Evolutionary conservation across 2,329 filamentous ascomycete genomes (phyloP), one percentile per base, ranked within the genome.

Genomic region (Nemania bipapillata): DNA sequence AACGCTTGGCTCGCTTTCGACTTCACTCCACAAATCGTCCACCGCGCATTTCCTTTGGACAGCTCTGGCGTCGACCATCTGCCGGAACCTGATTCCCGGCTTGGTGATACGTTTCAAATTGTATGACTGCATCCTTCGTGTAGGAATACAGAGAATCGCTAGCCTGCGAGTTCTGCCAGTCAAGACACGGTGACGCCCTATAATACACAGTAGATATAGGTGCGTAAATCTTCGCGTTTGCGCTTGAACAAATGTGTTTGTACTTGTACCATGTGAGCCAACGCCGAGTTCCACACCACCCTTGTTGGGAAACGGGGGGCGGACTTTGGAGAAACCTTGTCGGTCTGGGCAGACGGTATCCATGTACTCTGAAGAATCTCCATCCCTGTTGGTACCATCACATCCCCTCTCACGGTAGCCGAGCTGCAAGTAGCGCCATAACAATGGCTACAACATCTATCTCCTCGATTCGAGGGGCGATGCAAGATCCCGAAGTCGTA

Each of bases 91-190:
- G 40, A 53, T 32, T 67, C 63, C 63, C 69, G 69, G 63, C 63
- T 67, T 70, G 63, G 66, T 69, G 67, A 71, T 71, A 60, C 63
- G 69, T 71, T 71, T 71, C 69, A 71, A 70, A 66, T 55, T 58
- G 66, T 67, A 69, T 69, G 63, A 71, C 69, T 67, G 69, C 69
- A 71, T 71, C 69, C 69, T 70, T 71, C 69, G 69, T 54, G 63
- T 70, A 65, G 60, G 50, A 64, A 50, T 63, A 56, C 63, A 69
- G 47, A 68, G 55, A 56, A 57, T 62, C 42, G 45, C 65, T 49
- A 69, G 28, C 57, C 69, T 63, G 47, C 42, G 42, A 40, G 49
- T 66, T 60, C 63, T 58, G 40, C 56, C 52, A 64, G 37, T 55
- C 30, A 53, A 58, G 65, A 59, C 56, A 20, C 28, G 37, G 50